Evolutionary conservation across 1,139 yeast species (phyloP), one percentile per base, ranked within the genome.

Genomic region (Pichia sp.): DNA sequence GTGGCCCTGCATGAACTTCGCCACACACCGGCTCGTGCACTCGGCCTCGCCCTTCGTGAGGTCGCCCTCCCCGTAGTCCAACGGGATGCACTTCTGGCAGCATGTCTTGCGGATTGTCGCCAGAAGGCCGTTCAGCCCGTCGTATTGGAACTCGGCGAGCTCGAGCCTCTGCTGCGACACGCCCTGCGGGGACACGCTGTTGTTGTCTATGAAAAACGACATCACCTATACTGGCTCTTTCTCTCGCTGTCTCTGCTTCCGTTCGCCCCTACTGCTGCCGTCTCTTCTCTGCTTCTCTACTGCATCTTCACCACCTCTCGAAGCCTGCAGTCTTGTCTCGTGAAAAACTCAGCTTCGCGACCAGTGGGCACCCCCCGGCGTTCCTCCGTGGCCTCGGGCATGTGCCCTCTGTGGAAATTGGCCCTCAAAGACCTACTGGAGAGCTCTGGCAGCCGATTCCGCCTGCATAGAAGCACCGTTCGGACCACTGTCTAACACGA

Each of bases 11-110:
- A 86, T 83, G 67, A 83, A 86, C 69, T 89, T 89, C 54, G 81
- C 71, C 44, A 86, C 90, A 72, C 96, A 88, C 57, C 96, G 72
- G 68, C 88, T 95, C 4, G 85, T 72, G 67, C 96, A 89, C 52
- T 80, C 76, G 61, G 74, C 71, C 67, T 89, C 96, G 31, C 95
- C 96, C 62, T 88, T 87, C 57, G 81, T 80, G 54, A 89, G 72
- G 40, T 90, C 97, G 15, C 81, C 78, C 65, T 90, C 97, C 19
- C 90, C 92, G 70, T 87, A 90, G 54, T 76, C 78, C 26, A 81
- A 83, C 8, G 85, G 84, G 47, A 90, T 77, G 70, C 98, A 90
- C 69, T 90, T 90, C 55, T 70, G 10, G 2, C 54, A 56, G 50
- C 70, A 67, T 7, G 60, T 56, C 40, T 57, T 57, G 15, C 60